Base-by-base conservation (phyloP, 306 rosid species). In the Albizia julibrissin region DNA sequence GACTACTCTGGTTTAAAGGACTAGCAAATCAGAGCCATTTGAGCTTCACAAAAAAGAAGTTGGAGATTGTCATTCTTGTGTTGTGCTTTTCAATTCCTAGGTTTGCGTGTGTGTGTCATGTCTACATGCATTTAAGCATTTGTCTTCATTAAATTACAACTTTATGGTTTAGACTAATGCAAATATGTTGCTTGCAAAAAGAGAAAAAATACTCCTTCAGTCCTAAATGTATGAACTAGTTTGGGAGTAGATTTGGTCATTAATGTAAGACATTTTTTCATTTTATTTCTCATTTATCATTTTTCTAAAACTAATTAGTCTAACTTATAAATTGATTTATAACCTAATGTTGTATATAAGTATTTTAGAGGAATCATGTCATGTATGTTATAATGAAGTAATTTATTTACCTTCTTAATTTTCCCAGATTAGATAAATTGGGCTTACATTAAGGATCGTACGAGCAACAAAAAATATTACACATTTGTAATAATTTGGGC, bases 21-120 rank as follows among this genome's bases (percentile, higher is more conserved):
- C 66, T 66, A 61, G 22, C 77, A 27, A 31, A 64, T 76, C 31
- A 79, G 72, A 50, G 42, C 47, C 64, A 66, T 84, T 62, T 78
- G 69, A 68, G 62, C 31, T n/a, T 31, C 6, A 58, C 44, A 70
- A 76, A 68, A 22, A 61, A 49, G 40, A 69, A 56, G 44, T 49
- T 16, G 26, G 13, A 8, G 49, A 24, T 18, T 79, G 31, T 26
- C 61, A 14, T 42, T 69, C 44, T 44, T 31, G 2, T 10, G 18
- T 58, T 34, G 64, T 67, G 72, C 62, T 44, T 15, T n/a, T 66
- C n/a, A 29, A 59, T 8, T 15, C 47, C 37, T 46, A 42, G 19
- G 13, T 16, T 2, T 33, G 50, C 1, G 4, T 18, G 66, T 50
- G 22, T 52, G 59, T 52, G 10, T 18, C 18, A 8, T 27, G 42